phyloP scores from a whole-genome alignment of 192 early-diverging fungal genomes.

The Glomus cerebriforme region DNA sequence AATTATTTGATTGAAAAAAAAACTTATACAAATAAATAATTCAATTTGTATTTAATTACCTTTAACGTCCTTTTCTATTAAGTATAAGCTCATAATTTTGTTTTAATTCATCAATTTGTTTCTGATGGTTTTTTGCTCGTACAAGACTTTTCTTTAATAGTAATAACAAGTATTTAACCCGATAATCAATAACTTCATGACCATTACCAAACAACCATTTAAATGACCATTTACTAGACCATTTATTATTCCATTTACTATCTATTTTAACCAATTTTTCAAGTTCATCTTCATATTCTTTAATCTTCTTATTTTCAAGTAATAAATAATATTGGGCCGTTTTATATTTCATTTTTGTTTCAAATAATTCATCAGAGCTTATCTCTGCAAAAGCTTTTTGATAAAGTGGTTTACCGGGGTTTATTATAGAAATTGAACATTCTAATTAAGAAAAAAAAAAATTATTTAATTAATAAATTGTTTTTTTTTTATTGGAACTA shows the following conservation, averaged over 20 bases:
- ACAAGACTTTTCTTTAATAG: slow-evolving; percentile 55
- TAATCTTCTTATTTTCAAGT: slow-evolving; percentile 59
- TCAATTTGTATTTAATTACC: too few species aligned
- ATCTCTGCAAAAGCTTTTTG: slow-evolving; percentile 77
- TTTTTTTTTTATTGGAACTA: too few species aligned
- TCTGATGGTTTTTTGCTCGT: slow-evolving; percentile 56
- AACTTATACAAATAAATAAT: too few species aligned
- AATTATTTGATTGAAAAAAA: too few species aligned
- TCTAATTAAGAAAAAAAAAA: slow-evolving; percentile 52
- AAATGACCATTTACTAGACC: too few species aligned
- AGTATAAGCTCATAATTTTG: too few species aligned
- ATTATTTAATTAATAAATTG: not conserved
- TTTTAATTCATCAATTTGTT: slow-evolving; percentile 41
- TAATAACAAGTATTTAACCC: slow-evolving; percentile 60
- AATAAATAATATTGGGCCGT: slow-evolving; percentile 61
- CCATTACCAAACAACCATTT: slow-evolving; percentile 49
- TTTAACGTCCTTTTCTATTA: too few species aligned
- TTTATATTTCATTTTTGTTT: slow-evolving; percentile 78
- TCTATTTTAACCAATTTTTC: slow-evolving; percentile 50
- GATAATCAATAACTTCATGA: slow-evolving; percentile 53
- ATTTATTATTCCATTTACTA: slow-evolving; percentile 39
- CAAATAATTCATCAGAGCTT: slow-evolving; percentile 65
- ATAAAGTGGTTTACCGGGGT: slow-evolving; percentile 83
- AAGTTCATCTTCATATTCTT: slow-evolving; percentile 65
- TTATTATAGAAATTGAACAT: slow-evolving; percentile 68